Evolutionary conservation across 768 basidiomycete genomes (phyloP).

Genomic region (Daedalea quercina): DNA sequence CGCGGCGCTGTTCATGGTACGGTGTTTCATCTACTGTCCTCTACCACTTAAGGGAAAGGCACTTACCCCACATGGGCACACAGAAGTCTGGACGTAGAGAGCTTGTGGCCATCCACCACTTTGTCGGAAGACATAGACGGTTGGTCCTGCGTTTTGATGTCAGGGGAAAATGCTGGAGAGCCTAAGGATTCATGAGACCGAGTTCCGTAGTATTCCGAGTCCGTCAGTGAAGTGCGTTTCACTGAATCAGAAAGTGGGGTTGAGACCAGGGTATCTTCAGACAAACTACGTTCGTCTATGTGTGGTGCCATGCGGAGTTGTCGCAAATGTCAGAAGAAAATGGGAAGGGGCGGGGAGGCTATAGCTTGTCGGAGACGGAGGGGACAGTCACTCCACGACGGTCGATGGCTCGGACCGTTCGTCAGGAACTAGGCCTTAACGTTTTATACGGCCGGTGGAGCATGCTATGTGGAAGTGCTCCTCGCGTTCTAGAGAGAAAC

Average conservation of each 20-base stretch:
- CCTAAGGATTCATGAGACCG: background rate
- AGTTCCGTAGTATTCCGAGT: background rate
- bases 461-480: background rate
- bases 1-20: slow-evolving; percentile 47
- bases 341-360: slow-evolving; percentile 5
- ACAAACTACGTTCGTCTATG: background rate
- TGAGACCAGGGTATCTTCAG: background rate
- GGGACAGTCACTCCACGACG: no score
- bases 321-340: slow-evolving; percentile 5
- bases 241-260: background rate
- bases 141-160: background rate
- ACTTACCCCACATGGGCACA: slow-evolving; percentile 64
- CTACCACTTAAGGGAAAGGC: background rate
- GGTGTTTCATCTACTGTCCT: background rate
- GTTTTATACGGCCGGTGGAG: slow-evolving; percentile 5
- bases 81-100: slow-evolving; percentile 54
- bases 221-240: slow-evolving; percentile 2
- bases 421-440: background rate
- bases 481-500: slow-evolving; percentile 1
- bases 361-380: slow-evolving; percentile 6
- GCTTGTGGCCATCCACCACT: slow-evolving; percentile 7
- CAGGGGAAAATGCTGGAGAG: background rate
- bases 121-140: background rate
- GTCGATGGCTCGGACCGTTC: no score
- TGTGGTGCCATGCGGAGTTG: background rate